Evolutionary conservation across 345 rosid genomes (phyloP).

Genomic region (Eucalyptus virginea): DNA sequence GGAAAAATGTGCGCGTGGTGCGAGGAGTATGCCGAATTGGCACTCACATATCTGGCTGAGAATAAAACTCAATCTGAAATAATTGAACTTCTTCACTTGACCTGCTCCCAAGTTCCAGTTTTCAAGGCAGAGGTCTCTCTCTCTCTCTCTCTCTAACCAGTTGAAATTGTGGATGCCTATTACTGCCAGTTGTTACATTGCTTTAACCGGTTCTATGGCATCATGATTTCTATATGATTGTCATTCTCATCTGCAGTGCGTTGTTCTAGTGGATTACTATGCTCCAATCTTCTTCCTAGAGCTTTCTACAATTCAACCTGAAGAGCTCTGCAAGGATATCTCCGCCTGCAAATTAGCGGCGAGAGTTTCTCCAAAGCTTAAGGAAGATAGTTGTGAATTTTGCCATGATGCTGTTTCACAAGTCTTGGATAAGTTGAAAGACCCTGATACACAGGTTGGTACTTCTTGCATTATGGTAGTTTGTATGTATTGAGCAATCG

Average conservation of each 20-base stretch:
- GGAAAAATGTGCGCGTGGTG: slow-evolving; percentile 11
- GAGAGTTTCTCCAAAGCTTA: slow-evolving; percentile 14
- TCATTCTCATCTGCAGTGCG: slow-evolving; percentile 39
- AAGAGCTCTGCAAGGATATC: slow-evolving; percentile 44
- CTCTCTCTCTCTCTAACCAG: neutral
- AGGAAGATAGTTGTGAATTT: slow-evolving; percentile 54
- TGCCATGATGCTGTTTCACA: slow-evolving; percentile 62
- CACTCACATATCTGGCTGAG: slow-evolving; percentile 10
- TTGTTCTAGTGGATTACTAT: slow-evolving; percentile 65
- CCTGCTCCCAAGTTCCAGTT: slow-evolving; percentile 36
- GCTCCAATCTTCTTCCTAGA: slow-evolving; percentile 57
- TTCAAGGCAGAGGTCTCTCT: slow-evolving; percentile 39
- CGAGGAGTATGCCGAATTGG: slow-evolving; percentile 13
- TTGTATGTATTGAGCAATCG: neutral
- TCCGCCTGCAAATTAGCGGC: slow-evolving; percentile 39
- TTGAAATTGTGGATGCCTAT: neutral
- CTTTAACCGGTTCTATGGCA: neutral
- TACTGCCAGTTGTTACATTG: neutral
- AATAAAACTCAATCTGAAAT: slow-evolving; percentile 30
- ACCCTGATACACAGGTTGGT: slow-evolving; percentile 88
- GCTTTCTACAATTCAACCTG: slow-evolving; percentile 32
- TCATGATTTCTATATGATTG: neutral
- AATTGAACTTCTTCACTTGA: slow-evolving; percentile 5
- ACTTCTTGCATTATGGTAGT: neutral
- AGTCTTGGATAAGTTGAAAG: slow-evolving; percentile 49